phyloP scores from a whole-genome alignment of 1,139 yeast genomes.

The Candida mesenterica region DNA sequence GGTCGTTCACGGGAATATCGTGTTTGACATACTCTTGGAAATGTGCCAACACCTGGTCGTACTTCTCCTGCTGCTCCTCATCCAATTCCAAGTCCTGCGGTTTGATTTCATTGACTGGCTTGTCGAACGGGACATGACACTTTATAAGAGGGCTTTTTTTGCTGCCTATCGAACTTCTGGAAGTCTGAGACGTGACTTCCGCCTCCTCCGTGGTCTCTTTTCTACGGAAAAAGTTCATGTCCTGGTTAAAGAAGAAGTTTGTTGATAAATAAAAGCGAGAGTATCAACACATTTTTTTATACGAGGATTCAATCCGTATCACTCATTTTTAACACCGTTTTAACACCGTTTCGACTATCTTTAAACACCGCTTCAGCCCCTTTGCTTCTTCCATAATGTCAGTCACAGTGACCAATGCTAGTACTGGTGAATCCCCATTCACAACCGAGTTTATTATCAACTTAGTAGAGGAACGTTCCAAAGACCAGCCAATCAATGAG shows the following conservation, averaged over 20 bases:
- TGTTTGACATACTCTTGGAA: constrained; percentile 42
- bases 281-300: no score
- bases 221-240: constrained; percentile 12
- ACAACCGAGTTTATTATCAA: constrained; percentile 7
- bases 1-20: constrained; percentile 21
- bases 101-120: constrained; percentile 32
- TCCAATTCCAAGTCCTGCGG: constrained; percentile 31
- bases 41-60: constrained; percentile 54
- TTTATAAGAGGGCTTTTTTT: constrained; percentile 23
- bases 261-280: no score
- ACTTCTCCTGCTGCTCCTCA: constrained; percentile 56
- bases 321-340: no score
- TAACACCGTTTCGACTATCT: no score
- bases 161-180: constrained; percentile 6
- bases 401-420: no score
- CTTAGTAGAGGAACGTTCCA: constrained; percentile 5
- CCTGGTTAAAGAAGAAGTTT: background rate
- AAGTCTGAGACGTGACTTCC: constrained; percentile 4
- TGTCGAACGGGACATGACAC: constrained; percentile 40
- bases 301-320: no score
- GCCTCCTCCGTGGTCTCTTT: constrained; percentile 3
- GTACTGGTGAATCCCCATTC: constrained; percentile 15
- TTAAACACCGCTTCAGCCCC: no score
- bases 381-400: no score
- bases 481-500: background rate